phyloP scores from a whole-genome alignment of 805 yeast species.

The Kodamaea hsintzibuensis region DNA sequence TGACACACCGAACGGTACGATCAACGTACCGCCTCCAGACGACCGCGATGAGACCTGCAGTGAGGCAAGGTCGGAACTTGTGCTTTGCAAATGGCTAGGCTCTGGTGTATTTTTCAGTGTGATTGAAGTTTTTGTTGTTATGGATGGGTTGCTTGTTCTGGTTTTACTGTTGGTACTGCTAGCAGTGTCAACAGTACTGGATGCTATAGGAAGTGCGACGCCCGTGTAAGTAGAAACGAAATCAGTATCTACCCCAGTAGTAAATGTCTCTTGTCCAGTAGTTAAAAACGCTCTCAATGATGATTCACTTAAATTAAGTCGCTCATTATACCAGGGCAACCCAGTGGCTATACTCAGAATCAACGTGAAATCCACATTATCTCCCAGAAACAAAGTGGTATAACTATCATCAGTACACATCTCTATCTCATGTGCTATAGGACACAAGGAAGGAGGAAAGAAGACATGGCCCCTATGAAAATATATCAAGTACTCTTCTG shows the following conservation, averaged over 20 bases:
- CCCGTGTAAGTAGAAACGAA: too few species aligned
- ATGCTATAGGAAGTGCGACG: neutral
- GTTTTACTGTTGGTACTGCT: neutral
- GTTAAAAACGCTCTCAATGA: constrained; percentile 1
- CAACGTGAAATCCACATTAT: constrained; percentile 9
- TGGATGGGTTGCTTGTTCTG: neutral
- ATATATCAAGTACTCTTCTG: constrained; percentile 17
- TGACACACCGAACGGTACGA: constrained; percentile 9
- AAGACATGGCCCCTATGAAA: constrained; percentile 23
- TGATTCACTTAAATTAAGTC: constrained; percentile 8
- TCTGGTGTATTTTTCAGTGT: neutral
- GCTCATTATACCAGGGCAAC: constrained; percentile 18
- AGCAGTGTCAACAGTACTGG: neutral
- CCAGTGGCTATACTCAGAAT: constrained; percentile 12
- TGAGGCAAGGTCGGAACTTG: neutral
- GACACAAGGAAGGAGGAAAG: constrained; percentile 29
- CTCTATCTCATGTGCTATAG: constrained; percentile 29
- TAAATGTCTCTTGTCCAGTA: too few species aligned
- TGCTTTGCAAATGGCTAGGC: neutral
- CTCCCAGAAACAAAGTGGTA: constrained; percentile 27
- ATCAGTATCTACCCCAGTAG: neutral
- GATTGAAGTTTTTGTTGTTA: neutral
- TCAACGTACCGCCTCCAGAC: neutral
- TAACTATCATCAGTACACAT: constrained; percentile 39
- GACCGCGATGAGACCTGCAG: constrained; percentile 5